A percentile compares a stretch with the other conserved stretches of the same genome.
phyloP scores from a whole-genome alignment of 495 filamentous ascomycete genomes.

The Tuber aestivum region DNA sequence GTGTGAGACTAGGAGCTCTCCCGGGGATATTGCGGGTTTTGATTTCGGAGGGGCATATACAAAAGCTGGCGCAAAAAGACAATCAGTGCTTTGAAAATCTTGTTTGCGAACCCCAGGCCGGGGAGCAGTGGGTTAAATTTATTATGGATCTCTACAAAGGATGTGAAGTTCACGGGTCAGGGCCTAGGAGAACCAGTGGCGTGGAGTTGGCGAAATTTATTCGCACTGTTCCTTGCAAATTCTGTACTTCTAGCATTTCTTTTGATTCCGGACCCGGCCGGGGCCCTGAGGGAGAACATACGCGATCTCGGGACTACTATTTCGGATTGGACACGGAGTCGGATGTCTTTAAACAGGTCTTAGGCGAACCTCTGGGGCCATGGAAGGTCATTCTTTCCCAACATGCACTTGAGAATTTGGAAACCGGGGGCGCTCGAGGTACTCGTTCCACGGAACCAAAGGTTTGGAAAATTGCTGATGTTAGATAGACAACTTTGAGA shows the following conservation, averaged over 20 bases:
- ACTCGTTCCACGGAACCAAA: background rate
- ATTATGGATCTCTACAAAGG: background rate
- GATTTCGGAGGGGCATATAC: background rate
- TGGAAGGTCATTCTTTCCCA: slow-evolving; percentile 47
- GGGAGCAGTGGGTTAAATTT: background rate
- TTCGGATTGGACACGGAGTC: background rate
- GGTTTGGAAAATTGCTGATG: background rate
- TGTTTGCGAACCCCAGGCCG: background rate
- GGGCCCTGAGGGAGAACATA: background rate
- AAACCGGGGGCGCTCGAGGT: slow-evolving; percentile 5
- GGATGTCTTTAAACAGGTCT: slow-evolving; percentile 17
- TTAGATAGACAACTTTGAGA: background rate
- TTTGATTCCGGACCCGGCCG: background rate
- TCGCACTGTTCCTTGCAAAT: background rate
- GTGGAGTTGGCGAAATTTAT: background rate
- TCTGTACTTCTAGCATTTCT: background rate
- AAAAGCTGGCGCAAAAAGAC: background rate
- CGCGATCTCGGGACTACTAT: background rate
- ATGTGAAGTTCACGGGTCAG: background rate
- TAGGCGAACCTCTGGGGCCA: slow-evolving; percentile 42
- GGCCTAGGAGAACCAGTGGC: background rate
- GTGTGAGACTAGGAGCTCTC: slow-evolving; percentile 11
- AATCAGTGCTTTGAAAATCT: background rate
- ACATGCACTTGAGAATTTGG: slow-evolving; percentile 41
- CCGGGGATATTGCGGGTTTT: slow-evolving; percentile 9